Evolutionary conservation across 2,329 filamentous ascomycete species (phyloP).

Genomic region (Biscogniauxia sp.): DNA sequence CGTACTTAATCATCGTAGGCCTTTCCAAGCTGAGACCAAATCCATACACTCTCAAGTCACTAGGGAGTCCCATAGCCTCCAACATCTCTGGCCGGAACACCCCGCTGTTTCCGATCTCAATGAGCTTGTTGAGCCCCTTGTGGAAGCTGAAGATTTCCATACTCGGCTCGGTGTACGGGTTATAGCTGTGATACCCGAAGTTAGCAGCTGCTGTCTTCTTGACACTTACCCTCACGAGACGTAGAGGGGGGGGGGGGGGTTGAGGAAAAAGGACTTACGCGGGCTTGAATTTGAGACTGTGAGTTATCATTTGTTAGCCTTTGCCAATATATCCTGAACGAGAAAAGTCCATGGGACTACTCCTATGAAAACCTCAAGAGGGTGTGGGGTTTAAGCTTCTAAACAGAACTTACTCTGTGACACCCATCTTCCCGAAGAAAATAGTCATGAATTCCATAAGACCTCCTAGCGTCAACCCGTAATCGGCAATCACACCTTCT

Average conservation of each 20-base stretch:
- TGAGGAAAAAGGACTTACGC: constrained; percentile 76
- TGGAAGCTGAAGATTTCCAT: constrained; percentile 98
- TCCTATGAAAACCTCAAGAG: not conserved
- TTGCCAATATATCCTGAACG: not conserved
- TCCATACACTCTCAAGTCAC: constrained; percentile 89
- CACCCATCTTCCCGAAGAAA: constrained; percentile 96
- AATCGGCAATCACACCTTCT: constrained; percentile 97
- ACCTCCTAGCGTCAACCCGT: constrained; percentile 85
- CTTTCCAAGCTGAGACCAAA: constrained; percentile 90
- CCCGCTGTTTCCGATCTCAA: constrained; percentile 96
- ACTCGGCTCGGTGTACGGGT: constrained; percentile 90
- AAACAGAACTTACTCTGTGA: constrained; percentile 44
- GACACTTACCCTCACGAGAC: not conserved
- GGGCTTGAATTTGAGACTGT: constrained; percentile 87
- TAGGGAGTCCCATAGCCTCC: constrained; percentile 88
- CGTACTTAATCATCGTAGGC: constrained; percentile 97
- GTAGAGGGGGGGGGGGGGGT: too few relatives aligned
- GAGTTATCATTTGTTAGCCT: constrained; percentile 19
- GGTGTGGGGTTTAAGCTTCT: not conserved
- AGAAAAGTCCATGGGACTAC: too few relatives aligned
- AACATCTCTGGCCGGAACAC: constrained; percentile 99
- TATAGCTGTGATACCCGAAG: constrained; percentile 50
- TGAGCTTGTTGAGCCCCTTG: constrained; percentile 76
- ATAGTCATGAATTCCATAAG: constrained; percentile 89
- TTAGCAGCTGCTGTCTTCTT: constrained; percentile 2